Evolutionary conservation across 2,329 filamentous ascomycete genomes (phyloP).

Genomic region (Tolypocladium guangdongense): DNA sequence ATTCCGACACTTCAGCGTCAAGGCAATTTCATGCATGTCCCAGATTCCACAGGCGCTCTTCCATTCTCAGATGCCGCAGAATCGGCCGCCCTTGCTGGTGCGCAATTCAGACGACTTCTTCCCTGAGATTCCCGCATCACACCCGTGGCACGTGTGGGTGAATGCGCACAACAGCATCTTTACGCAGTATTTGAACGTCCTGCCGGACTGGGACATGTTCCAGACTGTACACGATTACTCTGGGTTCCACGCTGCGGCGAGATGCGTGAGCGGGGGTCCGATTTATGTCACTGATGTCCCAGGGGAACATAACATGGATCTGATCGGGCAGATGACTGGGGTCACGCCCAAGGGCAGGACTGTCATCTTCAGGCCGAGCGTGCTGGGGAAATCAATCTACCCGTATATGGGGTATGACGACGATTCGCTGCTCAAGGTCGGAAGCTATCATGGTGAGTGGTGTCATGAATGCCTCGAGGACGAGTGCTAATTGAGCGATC

Average conservation of each 20-base stretch:
- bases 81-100: constrained; percentile 60
- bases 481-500: neutral
- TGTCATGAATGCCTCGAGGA: too few species aligned
- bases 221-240: constrained; percentile 58
- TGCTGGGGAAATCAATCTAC: constrained; percentile 59
- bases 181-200: constrained; percentile 71
- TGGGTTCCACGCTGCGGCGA: constrained; percentile 77
- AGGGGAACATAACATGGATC: constrained; percentile 61
- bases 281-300: constrained; percentile 91
- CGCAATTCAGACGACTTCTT: constrained; percentile 93
- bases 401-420: constrained; percentile 70
- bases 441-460: constrained; percentile 60
- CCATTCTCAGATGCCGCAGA: constrained; percentile 68
- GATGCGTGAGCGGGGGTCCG: constrained; percentile 82
- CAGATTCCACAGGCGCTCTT: constrained; percentile 80
- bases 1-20: constrained; percentile 65
- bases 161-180: constrained; percentile 85
- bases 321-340: constrained; percentile 76
- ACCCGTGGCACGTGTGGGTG: constrained; percentile 91
- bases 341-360: constrained; percentile 60
- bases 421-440: constrained; percentile 61
- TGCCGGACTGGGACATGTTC: constrained; percentile 76
- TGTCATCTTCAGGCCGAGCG: constrained; percentile 69
- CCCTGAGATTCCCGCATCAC: constrained; percentile 66
- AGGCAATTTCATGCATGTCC: constrained; percentile 89